Conservation (phyloP, 352 stramenopile species). For the Phytopythium oedochilum region DNA sequence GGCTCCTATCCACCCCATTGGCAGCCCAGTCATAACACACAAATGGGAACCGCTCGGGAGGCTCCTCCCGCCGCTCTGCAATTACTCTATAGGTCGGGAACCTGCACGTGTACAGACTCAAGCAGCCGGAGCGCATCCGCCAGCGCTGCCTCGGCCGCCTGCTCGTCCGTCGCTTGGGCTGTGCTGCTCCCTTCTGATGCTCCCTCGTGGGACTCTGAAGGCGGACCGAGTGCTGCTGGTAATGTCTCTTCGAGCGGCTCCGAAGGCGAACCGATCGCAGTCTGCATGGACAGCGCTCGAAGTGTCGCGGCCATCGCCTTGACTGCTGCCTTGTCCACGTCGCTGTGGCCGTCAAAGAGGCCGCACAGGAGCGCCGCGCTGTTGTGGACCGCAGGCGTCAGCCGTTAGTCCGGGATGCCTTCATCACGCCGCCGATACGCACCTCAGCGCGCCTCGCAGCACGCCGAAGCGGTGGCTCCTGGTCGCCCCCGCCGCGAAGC, state of each 20-base stretch:
- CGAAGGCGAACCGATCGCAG: not conserved
- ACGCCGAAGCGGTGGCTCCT: conserved; percentile 36
- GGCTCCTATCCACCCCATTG: not conserved
- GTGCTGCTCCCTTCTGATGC: not conserved
- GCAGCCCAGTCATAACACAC: not conserved
- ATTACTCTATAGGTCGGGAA: conserved; percentile 5
- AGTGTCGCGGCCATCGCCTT: conserved; percentile 11
- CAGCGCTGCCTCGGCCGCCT: conserved; percentile 4
- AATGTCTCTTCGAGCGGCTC: not conserved
- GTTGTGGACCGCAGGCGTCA: not conserved
- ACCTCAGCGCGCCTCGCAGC: conserved; percentile 51
- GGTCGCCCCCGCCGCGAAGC: conserved; percentile 32
- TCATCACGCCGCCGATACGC: too few species aligned
- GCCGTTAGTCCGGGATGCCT: too few species aligned
- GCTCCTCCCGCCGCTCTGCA: not conserved
- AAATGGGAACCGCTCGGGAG: not conserved
- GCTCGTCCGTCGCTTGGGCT: not conserved
- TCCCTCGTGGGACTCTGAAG: too few species aligned
- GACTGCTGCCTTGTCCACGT: conserved; percentile 1
- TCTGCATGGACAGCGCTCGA: conserved; percentile 19
- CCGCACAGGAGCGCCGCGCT: conserved; percentile 21
- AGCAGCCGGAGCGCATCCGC: conserved; percentile 12
- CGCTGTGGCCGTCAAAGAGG: conserved; percentile 9
- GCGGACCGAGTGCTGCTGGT: too few species aligned
- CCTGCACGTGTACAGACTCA: conserved; percentile 11